A percentile compares a stretch with the other conserved stretches of the same genome.
Conservation (phyloP, 139 green algal genomes). For the Chlamydomonas schloesseri region DNA sequence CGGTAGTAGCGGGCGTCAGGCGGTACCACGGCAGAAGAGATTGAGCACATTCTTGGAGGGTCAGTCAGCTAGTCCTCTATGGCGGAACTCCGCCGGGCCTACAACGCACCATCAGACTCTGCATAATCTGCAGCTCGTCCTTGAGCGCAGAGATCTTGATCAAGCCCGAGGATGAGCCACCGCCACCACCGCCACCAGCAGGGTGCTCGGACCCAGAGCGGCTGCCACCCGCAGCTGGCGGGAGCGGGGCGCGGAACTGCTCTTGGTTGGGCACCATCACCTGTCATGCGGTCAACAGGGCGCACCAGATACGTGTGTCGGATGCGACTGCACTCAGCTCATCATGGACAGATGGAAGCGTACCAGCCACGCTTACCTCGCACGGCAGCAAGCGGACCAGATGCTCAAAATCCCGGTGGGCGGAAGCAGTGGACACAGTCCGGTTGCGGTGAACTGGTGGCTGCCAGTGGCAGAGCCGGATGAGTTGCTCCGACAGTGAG, state of each 20-base stretch:
- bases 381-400: slow-evolving; percentile 79
- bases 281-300: not conserved
- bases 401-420: slow-evolving; percentile 62
- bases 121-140: slow-evolving; percentile 78
- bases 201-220: not conserved
- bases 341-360: no score
- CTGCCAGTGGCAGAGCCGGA: slow-evolving; percentile 76
- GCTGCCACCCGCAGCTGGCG: slow-evolving; percentile 44
- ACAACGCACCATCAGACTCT: slow-evolving; percentile 20
- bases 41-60: not conserved
- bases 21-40: no score
- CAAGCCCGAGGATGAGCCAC: not conserved
- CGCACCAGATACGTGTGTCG: not conserved
- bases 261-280: slow-evolving; percentile 80
- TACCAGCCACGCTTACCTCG: no score
- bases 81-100: no score
- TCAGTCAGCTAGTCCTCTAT: no score
- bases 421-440: slow-evolving; percentile 25
- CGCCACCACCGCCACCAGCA: not conserved
- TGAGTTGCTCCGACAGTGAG: slow-evolving; percentile 83
- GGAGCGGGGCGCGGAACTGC: slow-evolving; percentile 52
- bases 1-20: no score
- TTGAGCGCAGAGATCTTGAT: slow-evolving; percentile 83
- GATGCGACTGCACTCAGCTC: no score
- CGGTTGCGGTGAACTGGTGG: not conserved